Conservation (phyloP, 805 yeast species). For the Cyberlindnera meyerae region DNA sequence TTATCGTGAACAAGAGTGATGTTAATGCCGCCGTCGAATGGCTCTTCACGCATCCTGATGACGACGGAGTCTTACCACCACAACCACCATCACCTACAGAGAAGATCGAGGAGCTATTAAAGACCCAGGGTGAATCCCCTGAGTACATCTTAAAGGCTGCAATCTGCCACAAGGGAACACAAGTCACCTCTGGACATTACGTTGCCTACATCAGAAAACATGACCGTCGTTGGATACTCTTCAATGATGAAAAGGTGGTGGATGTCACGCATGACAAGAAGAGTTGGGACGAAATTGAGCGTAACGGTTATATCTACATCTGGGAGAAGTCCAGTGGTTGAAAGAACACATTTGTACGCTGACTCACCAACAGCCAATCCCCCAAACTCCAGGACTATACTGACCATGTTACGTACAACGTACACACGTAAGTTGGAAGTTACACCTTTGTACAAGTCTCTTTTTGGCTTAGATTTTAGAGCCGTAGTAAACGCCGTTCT, state of each 20-base stretch:
- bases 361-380: too few species aligned
- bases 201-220: conserved; percentile 63
- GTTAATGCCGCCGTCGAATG: conserved; percentile 83
- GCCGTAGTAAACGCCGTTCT: too few species aligned
- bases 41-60: conserved; percentile 81
- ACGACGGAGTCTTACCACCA: conserved; percentile 51
- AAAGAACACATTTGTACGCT: too few species aligned
- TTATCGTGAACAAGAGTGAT: conserved; percentile 52
- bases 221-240: conserved; percentile 58
- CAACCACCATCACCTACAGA: conserved; percentile 11
- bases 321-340: conserved; percentile 17
- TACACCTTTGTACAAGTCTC: too few species aligned
- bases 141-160: conserved; percentile 53
- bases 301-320: conserved; percentile 44
- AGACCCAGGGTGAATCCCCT: conserved; percentile 5
- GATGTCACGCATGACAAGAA: conserved; percentile 37
- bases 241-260: conserved; percentile 85
- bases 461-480: too few species aligned
- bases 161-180: conserved; percentile 80
- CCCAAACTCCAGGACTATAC: too few species aligned
- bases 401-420: too few species aligned
- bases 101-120: conserved; percentile 6
- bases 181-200: conserved; percentile 87
- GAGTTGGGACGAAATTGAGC: conserved; percentile 30
- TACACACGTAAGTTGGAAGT: too few species aligned